phyloP scores from a whole-genome alignment of 2,329 filamentous ascomycete species.

The Rutstroemia sydowiana region DNA sequence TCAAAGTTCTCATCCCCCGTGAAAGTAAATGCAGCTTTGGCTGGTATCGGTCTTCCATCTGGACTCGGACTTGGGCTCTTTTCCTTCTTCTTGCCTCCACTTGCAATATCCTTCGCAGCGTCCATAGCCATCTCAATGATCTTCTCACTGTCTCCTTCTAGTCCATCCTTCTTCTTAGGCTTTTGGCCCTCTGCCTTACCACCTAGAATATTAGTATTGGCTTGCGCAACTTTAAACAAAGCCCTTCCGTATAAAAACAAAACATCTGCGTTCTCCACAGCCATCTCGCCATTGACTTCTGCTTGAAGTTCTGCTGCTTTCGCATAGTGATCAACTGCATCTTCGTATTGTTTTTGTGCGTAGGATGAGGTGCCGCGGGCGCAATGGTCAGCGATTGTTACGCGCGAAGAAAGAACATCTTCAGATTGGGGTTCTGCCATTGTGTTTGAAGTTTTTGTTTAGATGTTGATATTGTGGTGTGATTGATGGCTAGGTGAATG shows the following conservation, averaged over 20 bases:
- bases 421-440: constrained; percentile 8
- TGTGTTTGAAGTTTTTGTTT: no score
- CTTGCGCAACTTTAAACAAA: constrained; percentile 87
- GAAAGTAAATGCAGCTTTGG: constrained; percentile 82
- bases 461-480: no score
- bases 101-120: constrained; percentile 34
- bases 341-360: constrained; percentile 79
- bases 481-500: constrained; percentile 4
- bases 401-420: constrained; percentile 36
- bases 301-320: constrained; percentile 85
- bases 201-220: constrained; percentile 89
- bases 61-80: constrained; percentile 37
- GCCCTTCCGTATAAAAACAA: constrained; percentile 92
- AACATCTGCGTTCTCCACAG: constrained; percentile 83
- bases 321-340: constrained; percentile 81
- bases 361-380: constrained; percentile 80
- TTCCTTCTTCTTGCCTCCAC: constrained; percentile 28
- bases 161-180: constrained; percentile 35
- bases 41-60: no score
- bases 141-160: constrained; percentile 36
- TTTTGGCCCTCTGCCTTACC: constrained; percentile 51
- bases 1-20: constrained; percentile 91
- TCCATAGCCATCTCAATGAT: constrained; percentile 40
- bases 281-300: constrained; percentile 86
- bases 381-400: constrained; percentile 67